Conservation (phyloP, 2,329 filamentous ascomycete genomes). For the Fusarium nanum region DNA sequence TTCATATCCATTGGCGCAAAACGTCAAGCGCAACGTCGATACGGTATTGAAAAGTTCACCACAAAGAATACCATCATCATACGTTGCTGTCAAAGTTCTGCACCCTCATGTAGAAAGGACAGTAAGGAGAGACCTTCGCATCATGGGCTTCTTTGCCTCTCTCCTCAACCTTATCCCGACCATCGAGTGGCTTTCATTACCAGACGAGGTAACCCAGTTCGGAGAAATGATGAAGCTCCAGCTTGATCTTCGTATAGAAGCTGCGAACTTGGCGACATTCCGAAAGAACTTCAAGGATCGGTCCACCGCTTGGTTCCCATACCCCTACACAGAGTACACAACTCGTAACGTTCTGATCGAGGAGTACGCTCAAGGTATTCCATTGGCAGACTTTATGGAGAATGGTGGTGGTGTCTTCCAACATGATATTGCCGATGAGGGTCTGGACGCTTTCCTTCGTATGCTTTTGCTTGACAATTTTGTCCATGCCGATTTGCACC, state of each 20-base stretch:
- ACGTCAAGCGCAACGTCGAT: slow-evolving; percentile 84
- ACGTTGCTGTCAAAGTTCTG: slow-evolving; percentile 95
- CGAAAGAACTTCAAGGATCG: slow-evolving; percentile 89
- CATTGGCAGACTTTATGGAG: slow-evolving; percentile 88
- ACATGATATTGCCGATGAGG: slow-evolving; percentile 93
- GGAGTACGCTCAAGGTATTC: slow-evolving; percentile 95
- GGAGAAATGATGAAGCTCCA: slow-evolving; percentile 99
- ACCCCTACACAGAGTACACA: slow-evolving; percentile 91
- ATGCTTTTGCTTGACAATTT: slow-evolving; percentile 99
- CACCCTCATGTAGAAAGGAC: slow-evolving; percentile 91
- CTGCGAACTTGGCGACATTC: slow-evolving; percentile 88
- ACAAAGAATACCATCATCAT: slow-evolving; percentile 85
- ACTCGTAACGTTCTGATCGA: slow-evolving; percentile 93
- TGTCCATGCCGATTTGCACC: slow-evolving; percentile 94
- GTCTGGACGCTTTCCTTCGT: slow-evolving; percentile 92
- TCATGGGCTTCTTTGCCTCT: slow-evolving; percentile 92
- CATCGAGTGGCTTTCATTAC: slow-evolving; percentile 96
- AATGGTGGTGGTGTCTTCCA: slow-evolving; percentile 94
- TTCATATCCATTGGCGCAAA: slow-evolving; percentile 67
- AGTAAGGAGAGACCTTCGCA: slow-evolving; percentile 89
- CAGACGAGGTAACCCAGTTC: slow-evolving; percentile 93
- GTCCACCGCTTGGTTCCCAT: slow-evolving; percentile 96
- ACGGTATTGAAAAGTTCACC: slow-evolving; percentile 88
- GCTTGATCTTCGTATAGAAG: slow-evolving; percentile 92
- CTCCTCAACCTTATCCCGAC: slow-evolving; percentile 88